These are phyloP conservation scores for Hypericum androsaemum DNA, from an alignment of 345 rosid genomes.

Conservation along the genomic window DNA sequence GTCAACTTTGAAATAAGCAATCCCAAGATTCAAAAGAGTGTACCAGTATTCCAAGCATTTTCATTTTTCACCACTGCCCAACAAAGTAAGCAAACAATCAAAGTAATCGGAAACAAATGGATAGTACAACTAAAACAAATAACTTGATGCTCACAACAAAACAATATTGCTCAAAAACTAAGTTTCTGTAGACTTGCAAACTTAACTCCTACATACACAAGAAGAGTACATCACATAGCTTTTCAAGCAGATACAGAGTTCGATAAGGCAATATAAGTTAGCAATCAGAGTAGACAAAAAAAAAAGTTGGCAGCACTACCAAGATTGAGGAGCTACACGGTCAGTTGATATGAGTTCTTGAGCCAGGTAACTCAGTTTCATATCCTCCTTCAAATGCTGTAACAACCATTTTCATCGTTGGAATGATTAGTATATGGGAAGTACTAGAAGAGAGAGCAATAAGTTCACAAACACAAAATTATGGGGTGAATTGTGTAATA, in stretches of 20 bases:
- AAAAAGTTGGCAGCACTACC: conserved; percentile 35
- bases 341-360: conserved; percentile 83
- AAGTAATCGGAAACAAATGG: too few relatives aligned
- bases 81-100: too few relatives aligned
- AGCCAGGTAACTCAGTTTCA: conserved; percentile 94
- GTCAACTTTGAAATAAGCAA: too few relatives aligned
- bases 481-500: too few relatives aligned
- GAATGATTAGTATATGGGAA: not conserved
- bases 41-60: too few relatives aligned
- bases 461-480: not conserved
- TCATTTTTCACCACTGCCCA: too few relatives aligned
- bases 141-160: too few relatives aligned
- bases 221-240: not conserved
- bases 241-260: conserved; percentile 2
- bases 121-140: too few relatives aligned
- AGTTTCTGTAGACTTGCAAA: too few relatives aligned
- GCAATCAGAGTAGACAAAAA: not conserved
- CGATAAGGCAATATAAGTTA: conserved; percentile 4
- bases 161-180: too few relatives aligned
- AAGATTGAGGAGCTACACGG: conserved; percentile 94
- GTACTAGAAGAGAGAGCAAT: not conserved
- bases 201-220: too few relatives aligned
- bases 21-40: too few relatives aligned
- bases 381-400: conserved; percentile 98
- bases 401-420: conserved; percentile 11